These are phyloP conservation scores for Silybum marianum DNA, from an alignment of 129 eudicot genomes.

Conservation along the genomic window DNA sequence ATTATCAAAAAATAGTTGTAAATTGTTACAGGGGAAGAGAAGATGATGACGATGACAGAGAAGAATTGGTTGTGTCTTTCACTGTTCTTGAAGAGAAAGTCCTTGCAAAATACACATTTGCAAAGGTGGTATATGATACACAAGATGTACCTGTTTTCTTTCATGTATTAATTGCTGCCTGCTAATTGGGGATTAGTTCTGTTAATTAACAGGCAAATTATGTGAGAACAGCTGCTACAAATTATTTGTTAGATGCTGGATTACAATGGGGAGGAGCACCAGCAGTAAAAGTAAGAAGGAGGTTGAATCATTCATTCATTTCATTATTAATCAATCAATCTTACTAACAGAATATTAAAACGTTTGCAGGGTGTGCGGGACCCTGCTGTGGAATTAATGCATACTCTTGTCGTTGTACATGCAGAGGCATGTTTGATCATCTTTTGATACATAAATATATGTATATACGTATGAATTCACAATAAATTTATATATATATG, in stretches of 20 bases:
- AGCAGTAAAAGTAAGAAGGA: constrained; percentile 65
- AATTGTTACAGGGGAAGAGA: constrained; percentile 48
- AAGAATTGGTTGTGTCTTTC: constrained; percentile 63
- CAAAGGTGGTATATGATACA: constrained; percentile 74
- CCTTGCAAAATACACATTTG: constrained; percentile 73
- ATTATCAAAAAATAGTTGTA: background rate
- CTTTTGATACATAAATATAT: background rate
- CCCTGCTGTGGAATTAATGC: constrained; percentile 83
- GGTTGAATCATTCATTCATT: background rate
- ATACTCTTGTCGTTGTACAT: constrained; percentile 81
- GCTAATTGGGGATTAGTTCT: background rate
- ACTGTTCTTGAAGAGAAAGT: constrained; percentile 85
- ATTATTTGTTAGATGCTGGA: constrained; percentile 85
- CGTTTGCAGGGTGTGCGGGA: constrained; percentile 82
- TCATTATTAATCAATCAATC: background rate
- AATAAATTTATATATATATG: background rate
- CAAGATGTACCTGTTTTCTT: background rate
- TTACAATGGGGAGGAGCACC: constrained; percentile 97
- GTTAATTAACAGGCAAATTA: constrained; percentile 53
- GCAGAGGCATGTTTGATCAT: constrained; percentile 65
- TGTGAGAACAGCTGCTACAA: constrained; percentile 72
- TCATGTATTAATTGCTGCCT: background rate
- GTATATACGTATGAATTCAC: background rate
- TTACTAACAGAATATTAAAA: background rate
- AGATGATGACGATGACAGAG: constrained; percentile 70